These are phyloP conservation scores for Neonectria faginata DNA, from an alignment of 2,329 filamentous ascomycete species.

Conservation along the genomic window DNA sequence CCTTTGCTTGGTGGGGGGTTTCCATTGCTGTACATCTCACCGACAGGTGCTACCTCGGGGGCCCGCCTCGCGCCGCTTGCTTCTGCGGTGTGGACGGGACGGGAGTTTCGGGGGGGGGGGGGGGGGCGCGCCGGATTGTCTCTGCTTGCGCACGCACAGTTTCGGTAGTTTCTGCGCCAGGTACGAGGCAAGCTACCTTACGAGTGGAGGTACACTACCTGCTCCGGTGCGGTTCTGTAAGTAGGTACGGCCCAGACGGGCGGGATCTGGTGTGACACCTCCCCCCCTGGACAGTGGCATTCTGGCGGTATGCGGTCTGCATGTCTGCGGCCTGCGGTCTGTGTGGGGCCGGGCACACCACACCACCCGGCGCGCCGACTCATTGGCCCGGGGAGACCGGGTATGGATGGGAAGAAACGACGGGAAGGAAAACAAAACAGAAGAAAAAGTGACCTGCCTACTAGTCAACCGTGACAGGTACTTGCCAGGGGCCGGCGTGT, in stretches of 20 bases:
- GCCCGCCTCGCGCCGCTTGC: background rate
- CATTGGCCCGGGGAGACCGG: slow-evolving; percentile 29
- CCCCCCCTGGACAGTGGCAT: slow-evolving; percentile 23
- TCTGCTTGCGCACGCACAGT: background rate
- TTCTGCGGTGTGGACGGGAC: background rate
- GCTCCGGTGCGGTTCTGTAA: slow-evolving; percentile 30
- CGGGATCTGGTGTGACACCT: slow-evolving; percentile 44
- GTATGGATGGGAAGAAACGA: slow-evolving; percentile 7
- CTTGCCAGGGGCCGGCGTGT: slow-evolving; percentile 4
- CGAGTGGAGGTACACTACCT: too few species aligned
- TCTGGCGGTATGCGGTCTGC: slow-evolving; percentile 30
- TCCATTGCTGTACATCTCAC: background rate
- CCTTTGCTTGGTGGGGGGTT: background rate
- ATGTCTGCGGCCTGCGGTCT: slow-evolving; percentile 12
- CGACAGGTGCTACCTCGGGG: slow-evolving; percentile 3
- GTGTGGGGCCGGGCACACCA: slow-evolving; percentile 3
- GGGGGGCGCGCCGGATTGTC: background rate
- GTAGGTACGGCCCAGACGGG: slow-evolving; percentile 45
- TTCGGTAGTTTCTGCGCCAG: slow-evolving; percentile 10
- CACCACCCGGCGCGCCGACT: slow-evolving; percentile 8
- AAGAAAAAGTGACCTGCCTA: too few species aligned
- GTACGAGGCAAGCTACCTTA: background rate
- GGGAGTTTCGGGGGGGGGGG: too few species aligned
- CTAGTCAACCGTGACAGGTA: slow-evolving; percentile 16
- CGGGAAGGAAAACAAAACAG: background rate